Conservation (phyloP, 805 yeast genomes). For the Cyberlindnera euphorbiae region DNA sequence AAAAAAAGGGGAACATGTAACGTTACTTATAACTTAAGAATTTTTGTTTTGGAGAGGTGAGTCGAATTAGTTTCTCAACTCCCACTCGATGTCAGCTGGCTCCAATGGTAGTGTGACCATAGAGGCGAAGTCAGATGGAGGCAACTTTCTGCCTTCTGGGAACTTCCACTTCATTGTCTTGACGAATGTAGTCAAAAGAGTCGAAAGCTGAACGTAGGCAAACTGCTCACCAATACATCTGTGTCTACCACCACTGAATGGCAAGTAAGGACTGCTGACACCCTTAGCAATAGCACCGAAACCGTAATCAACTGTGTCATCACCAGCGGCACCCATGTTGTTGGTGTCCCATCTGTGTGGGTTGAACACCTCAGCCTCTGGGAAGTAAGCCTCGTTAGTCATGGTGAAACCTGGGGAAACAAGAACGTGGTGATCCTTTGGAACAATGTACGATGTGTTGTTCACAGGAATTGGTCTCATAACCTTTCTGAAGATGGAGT, state of each 20-base stretch:
- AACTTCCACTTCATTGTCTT: conserved; percentile 75
- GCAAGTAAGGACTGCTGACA: conserved; percentile 91
- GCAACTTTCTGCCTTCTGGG: conserved; percentile 50
- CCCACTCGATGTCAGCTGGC: conserved; percentile 72
- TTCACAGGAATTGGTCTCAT: conserved; percentile 75
- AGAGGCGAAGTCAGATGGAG: conserved; percentile 72
- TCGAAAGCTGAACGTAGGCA: conserved; percentile 90
- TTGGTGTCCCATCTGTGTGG: conserved; percentile 82
- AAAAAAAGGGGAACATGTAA: background rate
- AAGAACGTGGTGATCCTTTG: conserved; percentile 82
- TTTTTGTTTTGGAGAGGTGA: too few species aligned
- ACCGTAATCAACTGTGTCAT: conserved; percentile 83
- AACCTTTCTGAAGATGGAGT: conserved; percentile 92
- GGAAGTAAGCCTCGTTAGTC: conserved; percentile 73
- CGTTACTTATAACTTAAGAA: background rate
- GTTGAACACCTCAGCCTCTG: conserved; percentile 63
- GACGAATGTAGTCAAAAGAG: conserved; percentile 69
- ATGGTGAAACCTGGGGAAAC: conserved; percentile 93
- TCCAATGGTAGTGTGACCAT: conserved; percentile 90
- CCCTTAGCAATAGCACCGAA: conserved; percentile 95
- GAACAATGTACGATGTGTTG: conserved; percentile 73
- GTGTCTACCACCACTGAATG: conserved; percentile 99
- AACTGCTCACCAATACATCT: conserved; percentile 99
- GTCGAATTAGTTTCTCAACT: conserved; percentile 52
- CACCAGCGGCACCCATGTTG: conserved; percentile 25